Evolutionary conservation across 2,329 filamentous ascomycete genomes (phyloP).

Genomic region (Ascosphaera apis): DNA sequence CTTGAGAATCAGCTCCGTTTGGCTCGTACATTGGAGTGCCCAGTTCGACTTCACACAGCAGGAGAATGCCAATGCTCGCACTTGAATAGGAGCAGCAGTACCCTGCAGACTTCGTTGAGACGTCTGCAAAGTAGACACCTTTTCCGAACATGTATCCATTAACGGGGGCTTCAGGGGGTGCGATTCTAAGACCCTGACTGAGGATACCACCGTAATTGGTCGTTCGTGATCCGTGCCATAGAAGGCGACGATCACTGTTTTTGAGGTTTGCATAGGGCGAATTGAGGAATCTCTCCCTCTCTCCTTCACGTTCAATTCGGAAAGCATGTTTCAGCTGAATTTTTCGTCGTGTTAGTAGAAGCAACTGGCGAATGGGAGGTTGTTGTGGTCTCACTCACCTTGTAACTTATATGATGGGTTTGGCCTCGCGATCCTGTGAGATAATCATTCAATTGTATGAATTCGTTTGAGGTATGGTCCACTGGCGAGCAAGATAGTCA

Average conservation of each 20-base stretch:
- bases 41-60: constrained; percentile 68
- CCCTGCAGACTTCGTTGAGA: constrained; percentile 58
- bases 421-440: constrained; percentile 40
- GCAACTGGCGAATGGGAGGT: neutral
- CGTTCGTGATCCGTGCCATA: constrained; percentile 69
- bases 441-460: constrained; percentile 39
- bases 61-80: constrained; percentile 46
- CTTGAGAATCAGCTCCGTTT: constrained; percentile 32
- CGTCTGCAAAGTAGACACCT: constrained; percentile 71
- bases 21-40: constrained; percentile 52
- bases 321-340: constrained; percentile 48
- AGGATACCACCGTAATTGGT: constrained; percentile 80
- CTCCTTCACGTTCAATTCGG: constrained; percentile 54
- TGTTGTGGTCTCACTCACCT: constrained; percentile 6
- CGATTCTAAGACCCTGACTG: constrained; percentile 71
- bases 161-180: constrained; percentile 52
- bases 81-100: constrained; percentile 45
- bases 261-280: constrained; percentile 28
- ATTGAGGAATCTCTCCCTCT: constrained; percentile 42
- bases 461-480: constrained; percentile 36
- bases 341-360: constrained; percentile 4
- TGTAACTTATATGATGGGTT: constrained; percentile 35
- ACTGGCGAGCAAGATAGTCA: constrained; percentile 16
- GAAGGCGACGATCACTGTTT: constrained; percentile 45
- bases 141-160: constrained; percentile 78